Base-by-base conservation (phyloP, 768 basidiomycete genomes). In the Psilocybe cubensis region DNA sequence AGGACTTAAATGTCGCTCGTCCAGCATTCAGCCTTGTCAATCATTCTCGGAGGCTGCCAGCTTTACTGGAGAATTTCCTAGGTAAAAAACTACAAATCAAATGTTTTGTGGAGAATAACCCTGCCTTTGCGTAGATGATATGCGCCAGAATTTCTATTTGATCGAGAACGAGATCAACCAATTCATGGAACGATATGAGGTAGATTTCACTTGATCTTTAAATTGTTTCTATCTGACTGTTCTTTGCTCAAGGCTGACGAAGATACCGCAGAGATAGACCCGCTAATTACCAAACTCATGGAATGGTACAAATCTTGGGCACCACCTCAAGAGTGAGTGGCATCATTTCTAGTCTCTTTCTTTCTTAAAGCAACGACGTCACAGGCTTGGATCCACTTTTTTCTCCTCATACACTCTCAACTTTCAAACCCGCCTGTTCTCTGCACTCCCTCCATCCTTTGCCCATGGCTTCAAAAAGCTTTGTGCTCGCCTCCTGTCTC, bases 281-380 rank as follows among this genome's bases (percentile, higher is more conserved):
- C 74, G 23, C 79, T 93, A 20, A 74, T 92, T 0, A 76, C 78
- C 50, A 78, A 86, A 31, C 70, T 93, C 3, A 72, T 85, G 17
- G 80, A 86, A 21, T 93, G 92, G 92, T 89, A 86, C 66, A 78
- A 79, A 51, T 80, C 83, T n/a, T 94, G 92, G 92, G 77, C 78
- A 20, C 89, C 89, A 0, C 79, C 81, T 12, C 64, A 72, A 43
- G 88, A 89, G 89, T 88, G 60, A 70, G 83, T 77, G 4, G 7
- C 40, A 25, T 28, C 45, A 42, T 33, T 12, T 59, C 18, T 40
- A 51, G 35, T 58, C 41, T 21, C 33, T 21, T 21, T 24, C 53
- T 27, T 3, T 41, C 17, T 29, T 41, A 31, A 29, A 57, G 46
- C 65, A 63, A 57, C 3, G 48, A 59, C 17, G n/a, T 56, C 14